phyloP scores from a whole-genome alignment of 495 filamentous ascomycete species.

The Aspergillus diversus region DNA sequence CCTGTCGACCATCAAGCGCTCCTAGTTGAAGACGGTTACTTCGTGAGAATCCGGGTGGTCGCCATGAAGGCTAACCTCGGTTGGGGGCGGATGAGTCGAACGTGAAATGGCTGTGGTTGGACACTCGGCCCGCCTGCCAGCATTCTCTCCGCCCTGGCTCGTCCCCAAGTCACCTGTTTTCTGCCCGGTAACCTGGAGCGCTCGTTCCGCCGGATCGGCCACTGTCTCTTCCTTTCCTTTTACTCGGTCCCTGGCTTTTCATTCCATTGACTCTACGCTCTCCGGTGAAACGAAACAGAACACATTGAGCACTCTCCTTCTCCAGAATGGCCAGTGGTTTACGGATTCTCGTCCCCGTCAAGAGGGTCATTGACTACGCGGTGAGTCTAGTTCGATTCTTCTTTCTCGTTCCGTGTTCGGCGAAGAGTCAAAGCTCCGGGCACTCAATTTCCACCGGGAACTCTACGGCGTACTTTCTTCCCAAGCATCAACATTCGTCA shows the following conservation, averaged over 20 bases:
- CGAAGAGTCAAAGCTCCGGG: constrained; percentile 10
- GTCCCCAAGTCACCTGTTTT: constrained; percentile 23
- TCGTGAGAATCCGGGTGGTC: background rate
- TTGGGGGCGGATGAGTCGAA: constrained; percentile 31
- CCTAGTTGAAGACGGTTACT: background rate
- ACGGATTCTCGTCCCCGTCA: constrained; percentile 92
- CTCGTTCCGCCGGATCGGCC: constrained; percentile 20
- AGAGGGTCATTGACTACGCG: constrained; percentile 99
- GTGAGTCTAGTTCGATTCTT: constrained; percentile 54
- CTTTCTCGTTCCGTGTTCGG: constrained; percentile 27
- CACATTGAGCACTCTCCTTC: constrained; percentile 2
- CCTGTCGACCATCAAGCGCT: too few relatives aligned
- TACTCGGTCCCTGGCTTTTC: constrained; percentile 9
- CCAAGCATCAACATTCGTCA: background rate
- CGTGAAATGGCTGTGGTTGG: constrained; percentile 25
- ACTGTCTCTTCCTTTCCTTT: constrained; percentile 19
- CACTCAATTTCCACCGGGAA: background rate
- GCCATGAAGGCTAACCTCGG: constrained; percentile 39
- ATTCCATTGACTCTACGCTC: constrained; percentile 1
- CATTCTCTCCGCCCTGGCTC: constrained; percentile 33
- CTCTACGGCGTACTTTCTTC: background rate
- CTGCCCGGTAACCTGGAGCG: constrained; percentile 17
- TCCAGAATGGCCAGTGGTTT: constrained; percentile 73
- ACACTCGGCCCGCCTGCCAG: constrained; percentile 45
- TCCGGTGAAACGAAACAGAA: background rate